Base-by-base conservation (phyloP, 176 grass and related monocot species). In the Paspalum vaginatum region DNA sequence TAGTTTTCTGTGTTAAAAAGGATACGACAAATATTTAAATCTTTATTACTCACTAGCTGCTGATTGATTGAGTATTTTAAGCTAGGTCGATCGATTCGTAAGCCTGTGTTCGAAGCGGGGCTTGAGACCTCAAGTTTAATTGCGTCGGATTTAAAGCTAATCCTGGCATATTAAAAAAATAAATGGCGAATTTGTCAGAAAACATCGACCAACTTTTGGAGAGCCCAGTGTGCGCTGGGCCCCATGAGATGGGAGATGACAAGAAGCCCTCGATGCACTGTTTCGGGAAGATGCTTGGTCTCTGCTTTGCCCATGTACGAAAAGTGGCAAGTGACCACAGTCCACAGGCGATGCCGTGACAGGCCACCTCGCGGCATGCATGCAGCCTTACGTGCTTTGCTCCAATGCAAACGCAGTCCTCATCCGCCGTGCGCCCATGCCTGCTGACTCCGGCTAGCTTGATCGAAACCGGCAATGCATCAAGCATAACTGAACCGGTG, bases 341-440 rank as follows among this genome's bases (percentile, higher is more conserved):
- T 65, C 41, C 73, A 69, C 66, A 4, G 21, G 65, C 25, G 66
- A 24, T 20, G 43, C 65, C 42, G 12, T 47, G 21, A 24, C 66
- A 46, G 10, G 72, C 56, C 79, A 87, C 47, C 39, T 70, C 72
- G 65, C 39, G 65, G 65, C 27, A 63, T 68, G 70, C 77, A 70
- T 68, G 70, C 50, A 60, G 39, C 39, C 41, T 27, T 48, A 68
- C 41, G 2, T 45, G 20, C 40, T 13, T 13, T 32, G 32, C 32
- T 32, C 32, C 32, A 32, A 25, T 58, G n/a, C 27, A 58, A 5
- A 62, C 20, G 61, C 11, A 7, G 18, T 5, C 50, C 4, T 45
- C 37, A 38, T 5, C 42, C 6, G 16, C 47, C 50, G 45, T 52
- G n/a, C n/a, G n/a, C n/a, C n/a, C n/a, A n/a, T n/a, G n/a, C 59